Percentiles rank a stretch among this genome's conserved stretches.
These are phyloP conservation scores for Yamadazyma takamatsuzukensis DNA, from an alignment of 805 yeast species.

Conservation along the genomic window DNA sequence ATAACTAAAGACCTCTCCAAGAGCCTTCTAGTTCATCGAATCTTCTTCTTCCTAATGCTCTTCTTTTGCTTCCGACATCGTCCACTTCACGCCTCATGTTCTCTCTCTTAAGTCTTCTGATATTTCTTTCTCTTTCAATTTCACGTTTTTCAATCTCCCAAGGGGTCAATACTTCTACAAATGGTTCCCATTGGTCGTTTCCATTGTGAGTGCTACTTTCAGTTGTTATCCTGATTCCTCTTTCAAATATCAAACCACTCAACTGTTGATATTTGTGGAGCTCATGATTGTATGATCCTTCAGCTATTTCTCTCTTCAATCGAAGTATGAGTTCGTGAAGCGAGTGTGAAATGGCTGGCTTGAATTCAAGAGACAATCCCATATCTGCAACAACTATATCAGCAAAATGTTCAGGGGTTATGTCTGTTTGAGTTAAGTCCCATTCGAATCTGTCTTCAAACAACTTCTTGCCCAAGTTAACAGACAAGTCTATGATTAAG, in stretches of 20 bases:
- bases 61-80: conserved; percentile 29
- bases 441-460: conserved; percentile 94
- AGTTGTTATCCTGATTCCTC: conserved; percentile 42
- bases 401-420: conserved; percentile 85
- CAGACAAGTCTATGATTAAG: conserved; percentile 75
- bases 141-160: conserved; percentile 95
- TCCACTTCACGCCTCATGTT: conserved; percentile 60
- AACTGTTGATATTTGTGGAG: conserved; percentile 41
- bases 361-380: conserved; percentile 80
- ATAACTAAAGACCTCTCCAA: conserved; percentile 12
- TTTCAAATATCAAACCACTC: conserved; percentile 41
- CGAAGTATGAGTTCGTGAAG: conserved; percentile 76
- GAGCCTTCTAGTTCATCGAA: conserved; percentile 46
- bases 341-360: conserved; percentile 84
- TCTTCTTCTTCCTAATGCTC: conserved; percentile 45
- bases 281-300: conserved; percentile 44
- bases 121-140: conserved; percentile 88
- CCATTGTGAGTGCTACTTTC: conserved; percentile 69
- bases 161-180: conserved; percentile 78
- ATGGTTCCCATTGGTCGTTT: conserved; percentile 85
- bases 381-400: conserved; percentile 75
- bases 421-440: conserved; percentile 58
- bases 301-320: conserved; percentile 78
- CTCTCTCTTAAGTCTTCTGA: conserved; percentile 90
- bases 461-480: conserved; percentile 76